phyloP scores from a whole-genome alignment of 352 stramenopile genomes.

The Phytopythium vexans region DNA sequence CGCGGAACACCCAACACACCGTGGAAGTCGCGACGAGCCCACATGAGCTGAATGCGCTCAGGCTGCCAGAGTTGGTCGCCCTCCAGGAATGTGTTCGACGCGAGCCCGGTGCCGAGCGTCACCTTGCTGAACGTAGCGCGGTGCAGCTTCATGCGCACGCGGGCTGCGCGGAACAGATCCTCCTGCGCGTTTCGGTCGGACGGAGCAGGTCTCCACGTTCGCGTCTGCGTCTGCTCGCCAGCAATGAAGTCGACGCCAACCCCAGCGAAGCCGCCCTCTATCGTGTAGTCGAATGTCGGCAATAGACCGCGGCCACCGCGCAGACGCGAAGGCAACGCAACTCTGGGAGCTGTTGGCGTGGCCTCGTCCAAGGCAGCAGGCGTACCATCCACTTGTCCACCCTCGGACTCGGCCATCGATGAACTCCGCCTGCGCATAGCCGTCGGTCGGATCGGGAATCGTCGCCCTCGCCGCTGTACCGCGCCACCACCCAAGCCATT shows the following conservation, averaged over 20 bases:
- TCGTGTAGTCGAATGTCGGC: slow-evolving; percentile 34
- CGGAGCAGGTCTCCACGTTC: slow-evolving; percentile 31
- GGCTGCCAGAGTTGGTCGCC: slow-evolving; percentile 74
- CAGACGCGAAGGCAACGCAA: neutral
- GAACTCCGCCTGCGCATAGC: neutral
- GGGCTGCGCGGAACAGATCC: slow-evolving; percentile 68
- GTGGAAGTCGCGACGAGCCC: slow-evolving; percentile 73
- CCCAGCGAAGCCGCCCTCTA: slow-evolving; percentile 27
- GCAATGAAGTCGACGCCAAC: neutral
- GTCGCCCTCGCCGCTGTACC: slow-evolving; percentile 12
- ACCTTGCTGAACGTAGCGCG: slow-evolving; percentile 42
- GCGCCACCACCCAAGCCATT: slow-evolving; percentile 5
- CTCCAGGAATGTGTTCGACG: slow-evolving; percentile 30
- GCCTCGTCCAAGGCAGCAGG: too few species aligned
- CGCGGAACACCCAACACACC: slow-evolving; percentile 68
- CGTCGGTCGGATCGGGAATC: slow-evolving; percentile 18
- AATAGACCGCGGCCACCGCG: slow-evolving; percentile 16
- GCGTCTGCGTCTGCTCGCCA: slow-evolving; percentile 11
- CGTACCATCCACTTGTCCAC: too few species aligned
- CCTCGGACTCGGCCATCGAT: slow-evolving; percentile 4
- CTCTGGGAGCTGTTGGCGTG: too few species aligned
- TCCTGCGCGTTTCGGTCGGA: slow-evolving; percentile 71
- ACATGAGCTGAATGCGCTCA: slow-evolving; percentile 76
- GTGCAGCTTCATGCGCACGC: slow-evolving; percentile 78
- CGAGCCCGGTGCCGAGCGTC: slow-evolving; percentile 20